Evolutionary conservation across 306 rosid genomes (phyloP), one percentile per base, ranked within the genome.

Genomic region (Trichosanthes truncata): DNA sequence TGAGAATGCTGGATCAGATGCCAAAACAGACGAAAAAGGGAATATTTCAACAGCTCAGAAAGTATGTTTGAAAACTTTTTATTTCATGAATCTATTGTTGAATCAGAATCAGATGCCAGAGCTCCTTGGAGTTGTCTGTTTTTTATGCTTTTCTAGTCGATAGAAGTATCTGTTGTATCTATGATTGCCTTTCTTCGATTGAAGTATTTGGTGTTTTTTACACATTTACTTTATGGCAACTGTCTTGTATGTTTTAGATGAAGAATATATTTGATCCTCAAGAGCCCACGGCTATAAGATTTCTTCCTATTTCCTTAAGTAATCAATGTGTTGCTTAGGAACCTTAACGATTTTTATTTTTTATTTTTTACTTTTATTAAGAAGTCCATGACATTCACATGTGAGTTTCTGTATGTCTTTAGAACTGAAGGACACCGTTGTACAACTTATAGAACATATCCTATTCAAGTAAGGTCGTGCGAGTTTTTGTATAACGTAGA

Each of bases 11-110:
- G 86, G 82, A 52, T 57, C 84, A 48, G 81, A 77, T 26, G 23
- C 55, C 41, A 81, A 18, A 62, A 77, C 53, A 7, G 75, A 85
- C 63, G 80, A 76, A 35, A 81, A 82, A 74, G 74, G 65, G 77
- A 82, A 52, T 21, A 67, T 81, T 74, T 1, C 74, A 55, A 45
- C 79, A 65, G 83, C 77, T 81, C 76, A 43, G 25, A 82, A 78
- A 91, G 98, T 92, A 86, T 78, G 84, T 83, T 82, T 48, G 26
- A 13, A 0, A 51, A 74, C 78, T 48, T 29, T 49, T 74, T 29
- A 29, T 74, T 74, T 38, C 29, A 20, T 65, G 10, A 35, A 66
- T 38, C 12, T 55, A 6, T 25, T 35, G 46, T 35, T 65, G 72
- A 65, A 35, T 65, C 72, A 35, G 43, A 7, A 62, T 62, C 20